Base-by-base conservation (phyloP, 345 rosid genomes). In the Barbarea vulgaris region DNA sequence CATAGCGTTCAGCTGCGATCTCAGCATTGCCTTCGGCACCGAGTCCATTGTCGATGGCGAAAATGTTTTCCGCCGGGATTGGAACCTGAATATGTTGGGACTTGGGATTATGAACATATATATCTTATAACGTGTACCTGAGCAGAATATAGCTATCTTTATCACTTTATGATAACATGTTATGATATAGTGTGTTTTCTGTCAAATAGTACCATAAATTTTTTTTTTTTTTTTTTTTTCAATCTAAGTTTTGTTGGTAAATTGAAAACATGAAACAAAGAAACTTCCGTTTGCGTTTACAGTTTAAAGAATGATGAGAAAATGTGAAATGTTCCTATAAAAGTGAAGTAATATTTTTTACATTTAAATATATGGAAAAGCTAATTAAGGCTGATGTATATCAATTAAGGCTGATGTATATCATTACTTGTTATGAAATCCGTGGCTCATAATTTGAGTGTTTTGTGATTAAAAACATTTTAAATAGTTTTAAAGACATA, bases 21-120 rank as follows among this genome's bases (percentile, higher is more conserved):
- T 89, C 91, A 0, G 97, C 98, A 12, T 91, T 93, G 62, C 88
- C 93, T 74, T 89, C 89, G 0, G 90, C 84, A 0, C 89, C 73
- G 27, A 93, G 72, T 1, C 85, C 80, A 24, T 91, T 94, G 9
- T 93, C 90, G 68, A 93, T 89, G 64, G 94, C 81, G 55, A 83
- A 73, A 6, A 89, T 93, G 72, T 93, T 79, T 39, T 81, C 89
- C 0, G 93, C 69, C 21, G 54, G 88, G 63, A 88, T 80, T 0
- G 88, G 89, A 33, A 89, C 88, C 92, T 90, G 69, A 1, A 48
- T 39, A 39, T 22, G 6, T 10, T 61, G 30, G 37, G 25, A 37
- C 37, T 7, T 44, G 48, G 37, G 48, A 5, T 44, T 17, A 44
- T n/a, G 48, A 46, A 46, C 21, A 46, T 37, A 37, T 1, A 46